A percentile compares a stretch with the other conserved stretches of the same genome.
Conservation (phyloP, 345 rosid species). For the Dipteronia sinensis region DNA sequence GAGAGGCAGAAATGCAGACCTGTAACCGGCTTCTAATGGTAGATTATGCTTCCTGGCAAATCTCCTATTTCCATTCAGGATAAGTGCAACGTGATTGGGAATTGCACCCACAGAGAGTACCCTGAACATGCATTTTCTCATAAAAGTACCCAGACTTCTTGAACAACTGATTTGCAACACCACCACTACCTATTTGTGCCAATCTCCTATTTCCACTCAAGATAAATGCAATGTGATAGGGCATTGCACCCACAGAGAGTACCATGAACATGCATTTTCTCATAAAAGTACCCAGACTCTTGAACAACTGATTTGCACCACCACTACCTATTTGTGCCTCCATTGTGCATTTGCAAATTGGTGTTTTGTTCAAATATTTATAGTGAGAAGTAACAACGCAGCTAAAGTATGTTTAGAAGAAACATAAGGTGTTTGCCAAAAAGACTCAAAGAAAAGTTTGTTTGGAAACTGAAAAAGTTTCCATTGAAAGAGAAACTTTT, state of each 20-base stretch:
- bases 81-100: slow-evolving; percentile 65
- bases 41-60: slow-evolving; percentile 47
- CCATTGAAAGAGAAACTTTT: too few relatives aligned
- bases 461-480: too few relatives aligned
- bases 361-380: background rate
- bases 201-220: slow-evolving; percentile 67
- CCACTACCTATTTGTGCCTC: slow-evolving; percentile 12
- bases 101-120: slow-evolving; percentile 54
- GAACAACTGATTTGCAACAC: slow-evolving; percentile 16
- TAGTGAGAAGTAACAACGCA: too few relatives aligned
- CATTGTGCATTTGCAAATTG: background rate
- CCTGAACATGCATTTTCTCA: slow-evolving; percentile 47
- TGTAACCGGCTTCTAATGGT: slow-evolving; percentile 50
- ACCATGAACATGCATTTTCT: slow-evolving; percentile 48
- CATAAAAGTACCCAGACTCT: slow-evolving; percentile 26
- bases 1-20: slow-evolving; percentile 60
- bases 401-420: too few relatives aligned
- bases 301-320: slow-evolving; percentile 14
- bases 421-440: too few relatives aligned
- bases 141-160: slow-evolving; percentile 25
- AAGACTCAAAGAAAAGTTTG: too few relatives aligned
- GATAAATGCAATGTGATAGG: slow-evolving; percentile 65
- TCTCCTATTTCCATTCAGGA: slow-evolving; percentile 70
- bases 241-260: slow-evolving; percentile 55
- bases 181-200: slow-evolving; percentile 7